Conservation (phyloP, 306 rosid species). For the Fagus sylvatica region DNA sequence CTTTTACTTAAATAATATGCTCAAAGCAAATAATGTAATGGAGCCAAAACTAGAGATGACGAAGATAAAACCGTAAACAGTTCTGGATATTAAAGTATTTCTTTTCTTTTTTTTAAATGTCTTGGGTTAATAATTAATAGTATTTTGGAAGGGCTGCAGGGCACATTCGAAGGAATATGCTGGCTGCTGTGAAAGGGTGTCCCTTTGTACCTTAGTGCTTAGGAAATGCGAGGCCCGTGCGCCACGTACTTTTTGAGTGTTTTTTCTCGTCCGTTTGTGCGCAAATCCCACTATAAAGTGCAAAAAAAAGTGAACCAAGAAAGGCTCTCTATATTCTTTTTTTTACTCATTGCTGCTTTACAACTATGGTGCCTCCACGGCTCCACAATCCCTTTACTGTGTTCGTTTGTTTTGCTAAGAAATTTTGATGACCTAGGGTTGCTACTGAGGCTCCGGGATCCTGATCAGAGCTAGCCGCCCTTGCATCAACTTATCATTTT, state of each 20-base stretch:
- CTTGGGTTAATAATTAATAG: neutral
- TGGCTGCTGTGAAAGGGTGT: slow-evolving; percentile 2
- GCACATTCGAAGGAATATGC: slow-evolving; percentile 82
- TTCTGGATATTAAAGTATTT: neutral
- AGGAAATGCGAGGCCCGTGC: slow-evolving; percentile 47
- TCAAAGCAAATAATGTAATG: too few relatives aligned
- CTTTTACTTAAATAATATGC: too few relatives aligned
- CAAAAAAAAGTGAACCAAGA: slow-evolving; percentile 22
- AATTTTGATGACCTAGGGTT: too few relatives aligned
- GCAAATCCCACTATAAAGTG: slow-evolving; percentile 35
- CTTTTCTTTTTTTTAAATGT: neutral
- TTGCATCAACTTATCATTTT: too few relatives aligned
- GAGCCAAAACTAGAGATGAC: neutral
- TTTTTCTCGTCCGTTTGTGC: neutral
- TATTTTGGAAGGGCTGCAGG: neutral
- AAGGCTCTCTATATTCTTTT: neutral
- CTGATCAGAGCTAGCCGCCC: too few relatives aligned
- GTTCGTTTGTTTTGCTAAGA: neutral
- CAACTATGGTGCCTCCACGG: neutral
- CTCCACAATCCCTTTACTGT: too few relatives aligned
- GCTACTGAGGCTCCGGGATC: too few relatives aligned
- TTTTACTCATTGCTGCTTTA: neutral
- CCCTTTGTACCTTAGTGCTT: slow-evolving; percentile 20
- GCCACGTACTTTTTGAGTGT: slow-evolving; percentile 52
- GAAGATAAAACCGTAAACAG: neutral